Evolutionary conservation across 768 basidiomycete species (phyloP), one percentile per base, ranked within the genome.

Genomic region (Lactifluus piperatus): DNA sequence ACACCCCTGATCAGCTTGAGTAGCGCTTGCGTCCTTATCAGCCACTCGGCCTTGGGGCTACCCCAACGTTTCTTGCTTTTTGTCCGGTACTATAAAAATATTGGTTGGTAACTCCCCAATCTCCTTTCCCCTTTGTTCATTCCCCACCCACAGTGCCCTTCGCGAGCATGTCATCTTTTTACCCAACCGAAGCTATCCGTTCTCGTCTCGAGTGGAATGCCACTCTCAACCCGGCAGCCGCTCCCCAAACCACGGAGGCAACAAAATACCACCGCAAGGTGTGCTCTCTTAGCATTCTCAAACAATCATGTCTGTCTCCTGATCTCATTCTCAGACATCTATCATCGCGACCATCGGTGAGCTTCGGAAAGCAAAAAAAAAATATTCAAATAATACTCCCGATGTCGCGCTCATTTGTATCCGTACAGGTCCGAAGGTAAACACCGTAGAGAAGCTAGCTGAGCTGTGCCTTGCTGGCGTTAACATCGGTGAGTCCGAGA

Each of bases 281-380:
- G 61, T 65, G 80, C 49, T 26, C 30, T 13, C 18, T 9, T 44
- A 11, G 9, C 34, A 66, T 20, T 27, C 27, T 34, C n/a, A 22
- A 18, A 11, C 22, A 22, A n/a, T 27, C 53, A 53, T 53, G 48
- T 34, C 29, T n/a, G 39, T 48, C 45, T 32, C 30, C 41, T 61
- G 32, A 51, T 41, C 37, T 49, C 41, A 41, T 39, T 46, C 20
- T n/a, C 66, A 99, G 97, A 97, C 94, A 14, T 80, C 90, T 60
- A 98, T 99, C 75, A 98, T 99, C 72, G 95, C 94, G 60, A 99
- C 97, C 65, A 99, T 99, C 69, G 97, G 95, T 89, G 65, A 60
- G 79, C 61, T 57, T 60, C 22, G 47, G 55, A 36, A 13, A 4
- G 27, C 24, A n/a, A n/a, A n/a, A n/a, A n/a, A n/a, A n/a, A n/a